Conservation (phyloP, 2,329 filamentous ascomycete genomes). For the Cytospora mali region DNA sequence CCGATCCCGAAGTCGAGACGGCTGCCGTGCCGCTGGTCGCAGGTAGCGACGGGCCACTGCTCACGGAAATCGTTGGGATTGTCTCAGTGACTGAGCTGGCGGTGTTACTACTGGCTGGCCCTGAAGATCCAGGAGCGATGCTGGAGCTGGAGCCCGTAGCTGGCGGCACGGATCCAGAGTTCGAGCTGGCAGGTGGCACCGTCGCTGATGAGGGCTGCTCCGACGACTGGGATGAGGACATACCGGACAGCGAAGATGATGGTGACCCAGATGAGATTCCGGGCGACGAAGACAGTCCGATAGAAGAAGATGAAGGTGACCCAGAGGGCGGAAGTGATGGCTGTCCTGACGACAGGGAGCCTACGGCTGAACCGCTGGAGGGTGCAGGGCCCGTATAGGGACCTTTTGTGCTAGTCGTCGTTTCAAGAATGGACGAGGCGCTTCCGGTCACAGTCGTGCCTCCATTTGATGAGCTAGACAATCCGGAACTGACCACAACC, state of each 20-base stretch:
- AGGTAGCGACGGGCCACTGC: background rate
- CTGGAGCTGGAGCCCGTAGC: background rate
- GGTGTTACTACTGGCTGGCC: background rate
- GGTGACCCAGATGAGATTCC: background rate
- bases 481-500: background rate
- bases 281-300: background rate
- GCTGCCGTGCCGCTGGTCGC: background rate
- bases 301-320: background rate
- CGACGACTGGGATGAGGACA: background rate
- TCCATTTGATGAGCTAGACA: background rate
- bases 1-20: background rate
- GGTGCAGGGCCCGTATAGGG: background rate
- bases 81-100: slow-evolving; percentile 4
- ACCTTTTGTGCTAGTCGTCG: background rate
- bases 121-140: background rate
- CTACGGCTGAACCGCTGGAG: background rate
- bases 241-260: background rate
- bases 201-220: background rate
- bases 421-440: background rate
- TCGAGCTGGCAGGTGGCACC: background rate
- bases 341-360: background rate
- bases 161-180: slow-evolving; percentile 2
- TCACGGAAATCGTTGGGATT: background rate
- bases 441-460: background rate
- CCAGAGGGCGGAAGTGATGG: background rate